Evolutionary conservation across 805 yeast genomes (phyloP).

Genomic region (Yarrowia osloensis): DNA sequence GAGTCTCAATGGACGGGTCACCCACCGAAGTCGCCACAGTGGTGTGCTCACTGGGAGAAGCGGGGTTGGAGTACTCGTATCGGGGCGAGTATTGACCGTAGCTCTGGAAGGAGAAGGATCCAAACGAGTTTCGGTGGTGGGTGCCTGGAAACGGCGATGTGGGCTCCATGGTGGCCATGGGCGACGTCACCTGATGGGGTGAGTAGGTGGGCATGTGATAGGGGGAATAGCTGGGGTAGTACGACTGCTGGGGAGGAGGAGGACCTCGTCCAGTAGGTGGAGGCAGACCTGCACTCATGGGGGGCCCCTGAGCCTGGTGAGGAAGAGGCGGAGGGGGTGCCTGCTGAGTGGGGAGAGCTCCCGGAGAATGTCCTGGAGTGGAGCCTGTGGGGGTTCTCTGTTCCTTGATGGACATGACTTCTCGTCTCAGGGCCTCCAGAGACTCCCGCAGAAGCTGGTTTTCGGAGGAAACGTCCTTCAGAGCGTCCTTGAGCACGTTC

Average conservation of each 20-base stretch:
- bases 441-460: constrained; percentile 43
- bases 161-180: constrained; percentile 31
- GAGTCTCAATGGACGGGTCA: constrained; percentile 38
- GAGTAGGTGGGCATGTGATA: constrained; percentile 19
- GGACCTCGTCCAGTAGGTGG: not conserved
- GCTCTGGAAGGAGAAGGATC: constrained; percentile 23
- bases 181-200: constrained; percentile 49
- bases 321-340: not conserved
- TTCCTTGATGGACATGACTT: constrained; percentile 22
- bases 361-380: not conserved
- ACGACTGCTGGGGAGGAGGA: not conserved
- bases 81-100: constrained; percentile 25
- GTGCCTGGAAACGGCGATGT: not conserved
- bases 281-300: not conserved
- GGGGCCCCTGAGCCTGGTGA: not conserved
- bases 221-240: constrained; percentile 37
- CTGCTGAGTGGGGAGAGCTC: not conserved
- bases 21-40: constrained; percentile 32
- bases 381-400: not conserved
- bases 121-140: constrained; percentile 10
- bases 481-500: constrained; percentile 32
- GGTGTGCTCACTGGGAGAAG: constrained; percentile 24
- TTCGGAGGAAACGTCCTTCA: constrained; percentile 41
- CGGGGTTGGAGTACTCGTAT: constrained; percentile 20
- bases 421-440: constrained; percentile 38